Conservation (phyloP, 441 rosid species). For the Erodium texanum region DNA sequence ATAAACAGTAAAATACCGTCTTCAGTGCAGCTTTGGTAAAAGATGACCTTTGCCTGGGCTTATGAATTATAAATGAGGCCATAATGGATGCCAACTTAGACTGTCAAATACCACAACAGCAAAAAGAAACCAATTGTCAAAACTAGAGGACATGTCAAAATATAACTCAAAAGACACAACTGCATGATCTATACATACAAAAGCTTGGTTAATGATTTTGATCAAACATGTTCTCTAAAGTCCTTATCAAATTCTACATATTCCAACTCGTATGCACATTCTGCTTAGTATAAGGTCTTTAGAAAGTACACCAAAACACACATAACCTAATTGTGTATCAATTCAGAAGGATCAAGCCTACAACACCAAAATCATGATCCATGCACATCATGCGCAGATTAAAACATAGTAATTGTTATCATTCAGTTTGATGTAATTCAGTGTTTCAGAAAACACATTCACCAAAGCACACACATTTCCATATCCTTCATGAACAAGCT, state of each 20-base stretch:
- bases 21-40: conserved; percentile 67
- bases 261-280: not conserved
- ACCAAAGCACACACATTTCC: too few species aligned
- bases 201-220: not conserved
- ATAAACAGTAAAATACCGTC: conserved; percentile 44
- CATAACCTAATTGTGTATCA: not conserved
- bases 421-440: too few species aligned
- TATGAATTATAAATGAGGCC: conserved; percentile 91
- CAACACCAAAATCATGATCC: not conserved
- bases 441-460: too few species aligned
- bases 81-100: conserved; percentile 69
- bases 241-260: not conserved
- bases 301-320: not conserved
- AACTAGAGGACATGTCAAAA: not conserved
- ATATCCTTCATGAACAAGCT: too few species aligned
- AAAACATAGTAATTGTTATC: not conserved
- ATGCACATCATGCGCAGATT: not conserved
- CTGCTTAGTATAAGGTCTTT: not conserved
- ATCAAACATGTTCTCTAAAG: not conserved
- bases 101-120: conserved; percentile 25
- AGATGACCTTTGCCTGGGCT: conserved; percentile 52
- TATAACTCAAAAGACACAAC: too few species aligned
- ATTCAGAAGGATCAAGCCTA: not conserved
- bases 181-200: too few species aligned
- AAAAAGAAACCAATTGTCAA: conserved; percentile 6